Evolutionary conservation across 495 filamentous ascomycete species (phyloP).

Genomic region (Trichocladium antarcticum): DNA sequence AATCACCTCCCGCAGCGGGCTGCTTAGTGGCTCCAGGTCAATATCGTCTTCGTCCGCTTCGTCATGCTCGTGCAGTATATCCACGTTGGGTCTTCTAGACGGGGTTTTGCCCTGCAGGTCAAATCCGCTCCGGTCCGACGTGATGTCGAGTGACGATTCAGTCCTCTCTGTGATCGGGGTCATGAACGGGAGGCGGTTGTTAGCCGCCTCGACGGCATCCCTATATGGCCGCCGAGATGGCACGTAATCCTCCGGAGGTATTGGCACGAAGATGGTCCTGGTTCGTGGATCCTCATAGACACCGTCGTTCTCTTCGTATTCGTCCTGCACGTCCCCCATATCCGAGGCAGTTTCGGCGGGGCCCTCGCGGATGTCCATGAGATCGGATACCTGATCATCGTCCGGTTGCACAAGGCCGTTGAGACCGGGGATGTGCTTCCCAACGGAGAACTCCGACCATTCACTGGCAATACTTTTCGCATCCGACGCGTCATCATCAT

Average conservation of each 20-base stretch:
- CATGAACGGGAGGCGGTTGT: slow-evolving; percentile 92
- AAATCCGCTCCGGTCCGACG: slow-evolving; percentile 45
- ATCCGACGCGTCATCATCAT: slow-evolving; percentile 40
- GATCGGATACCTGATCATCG: slow-evolving; percentile 21
- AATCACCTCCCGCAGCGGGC: slow-evolving; percentile 54
- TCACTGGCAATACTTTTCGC: slow-evolving; percentile 55
- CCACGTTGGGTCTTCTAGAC: slow-evolving; percentile 36
- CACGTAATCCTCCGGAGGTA: slow-evolving; percentile 78
- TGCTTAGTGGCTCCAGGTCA: slow-evolving; percentile 49
- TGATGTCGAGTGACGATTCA: slow-evolving; percentile 65
- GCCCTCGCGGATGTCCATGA: slow-evolving; percentile 28
- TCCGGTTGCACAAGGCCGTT: slow-evolving; percentile 17
- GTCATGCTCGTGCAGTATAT: slow-evolving; percentile 8
- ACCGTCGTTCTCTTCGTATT: slow-evolving; percentile 24
- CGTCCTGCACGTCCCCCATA: slow-evolving; percentile 3
- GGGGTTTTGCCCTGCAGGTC: slow-evolving; percentile 52
- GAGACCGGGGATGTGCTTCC: slow-evolving; percentile 53
- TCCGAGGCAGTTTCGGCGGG: not conserved
- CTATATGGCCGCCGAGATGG: slow-evolving; percentile 63
- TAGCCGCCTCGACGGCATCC: slow-evolving; percentile 61
- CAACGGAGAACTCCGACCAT: slow-evolving; percentile 77
- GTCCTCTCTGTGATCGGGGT: slow-evolving; percentile 95
- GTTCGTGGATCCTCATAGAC: slow-evolving; percentile 29
- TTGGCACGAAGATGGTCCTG: slow-evolving; percentile 44
- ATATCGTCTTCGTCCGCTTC: slow-evolving; percentile 33